Base-by-base conservation (phyloP, 2,329 filamentous ascomycete species). In the Cytospora piceicola region DNA sequence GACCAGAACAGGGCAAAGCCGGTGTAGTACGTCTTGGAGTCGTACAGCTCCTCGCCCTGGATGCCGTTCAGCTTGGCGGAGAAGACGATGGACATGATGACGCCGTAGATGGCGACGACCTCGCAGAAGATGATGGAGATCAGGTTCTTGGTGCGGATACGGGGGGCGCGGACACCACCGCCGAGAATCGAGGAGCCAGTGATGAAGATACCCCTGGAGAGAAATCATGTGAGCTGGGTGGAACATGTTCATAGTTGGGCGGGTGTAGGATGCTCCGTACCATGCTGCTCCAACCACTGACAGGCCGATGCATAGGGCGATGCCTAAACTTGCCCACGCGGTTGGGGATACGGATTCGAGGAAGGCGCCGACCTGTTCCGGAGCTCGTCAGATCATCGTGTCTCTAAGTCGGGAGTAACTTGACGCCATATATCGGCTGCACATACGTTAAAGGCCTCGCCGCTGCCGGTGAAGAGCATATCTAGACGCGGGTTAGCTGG, bases 61-160 rank as follows among this genome's bases (percentile, higher is more conserved):
- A 95, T 85, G 64, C 84, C 78, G 72, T 86, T 85, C 72, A 99
- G 81, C 80, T 97, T 96, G 68, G 94, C 86, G 54, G 94, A 96
- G 83, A 98, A 98, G 74, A 99, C 91, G 77, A 99, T 99, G 73
- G 94, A 91, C 93, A 99, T 99, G 81, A 99, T 99, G 80, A 99
- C 94, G 74, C 96, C 96, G 85, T 99, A 99, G 79, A 99, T 99
- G 79, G 95, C 95, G 75, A 99, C 95, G 75, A 99, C 95, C 82
- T 99, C 95, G 83, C 95, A 99, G 82, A 99, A 99, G 81, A 99
- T 98, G 80, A 99, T 99, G 74, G 94, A 98, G 78, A 99, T 98
- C 75, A 99, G 81, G 84, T 99, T 99, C 89, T 99, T 99, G 70
- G 95, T 99, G 78, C 95, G 92, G 81, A 99, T 99, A 73, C 95